phyloP scores from a whole-genome alignment of 257 asterid genomes.

The Verbascum thapsus region DNA sequence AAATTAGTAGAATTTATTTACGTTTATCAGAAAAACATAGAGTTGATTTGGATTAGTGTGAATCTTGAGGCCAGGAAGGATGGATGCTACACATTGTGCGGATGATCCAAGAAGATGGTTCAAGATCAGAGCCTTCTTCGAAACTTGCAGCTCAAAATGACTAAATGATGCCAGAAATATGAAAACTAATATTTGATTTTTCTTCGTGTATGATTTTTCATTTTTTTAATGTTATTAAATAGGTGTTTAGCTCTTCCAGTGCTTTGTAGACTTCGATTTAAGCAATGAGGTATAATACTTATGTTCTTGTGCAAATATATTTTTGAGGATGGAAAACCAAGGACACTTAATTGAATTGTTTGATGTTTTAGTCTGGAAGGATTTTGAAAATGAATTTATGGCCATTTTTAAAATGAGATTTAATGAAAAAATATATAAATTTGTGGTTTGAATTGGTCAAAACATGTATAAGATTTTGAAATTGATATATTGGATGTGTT shows the following conservation, averaged over 20 bases:
- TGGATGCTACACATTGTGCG: neutral
- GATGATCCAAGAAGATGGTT: no score
- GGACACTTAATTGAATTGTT: no score
- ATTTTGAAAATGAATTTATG: no score
- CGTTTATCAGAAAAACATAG: neutral
- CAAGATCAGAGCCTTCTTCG: neutral
- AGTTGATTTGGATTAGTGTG: neutral
- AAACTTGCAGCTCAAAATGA: constrained; percentile 11
- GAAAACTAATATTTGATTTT: no score
- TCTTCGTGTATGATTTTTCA: neutral
- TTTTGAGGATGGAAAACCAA: no score
- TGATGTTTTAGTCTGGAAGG: no score
- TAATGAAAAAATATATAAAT: no score
- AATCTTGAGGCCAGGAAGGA: constrained; percentile 13
- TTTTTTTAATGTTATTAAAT: constrained; percentile 20
- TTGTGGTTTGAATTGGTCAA: no score
- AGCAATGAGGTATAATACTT: constrained; percentile 8
- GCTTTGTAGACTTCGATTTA: neutral
- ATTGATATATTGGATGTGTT: no score
- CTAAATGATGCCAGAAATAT: neutral
- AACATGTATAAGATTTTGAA: no score
- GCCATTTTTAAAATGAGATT: no score
- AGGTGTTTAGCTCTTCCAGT: neutral
- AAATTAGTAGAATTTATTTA: neutral
- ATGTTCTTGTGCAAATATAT: no score